Evolutionary conservation across 2,329 filamentous ascomycete genomes (phyloP).

Genomic region (Botryotinia calthae): DNA sequence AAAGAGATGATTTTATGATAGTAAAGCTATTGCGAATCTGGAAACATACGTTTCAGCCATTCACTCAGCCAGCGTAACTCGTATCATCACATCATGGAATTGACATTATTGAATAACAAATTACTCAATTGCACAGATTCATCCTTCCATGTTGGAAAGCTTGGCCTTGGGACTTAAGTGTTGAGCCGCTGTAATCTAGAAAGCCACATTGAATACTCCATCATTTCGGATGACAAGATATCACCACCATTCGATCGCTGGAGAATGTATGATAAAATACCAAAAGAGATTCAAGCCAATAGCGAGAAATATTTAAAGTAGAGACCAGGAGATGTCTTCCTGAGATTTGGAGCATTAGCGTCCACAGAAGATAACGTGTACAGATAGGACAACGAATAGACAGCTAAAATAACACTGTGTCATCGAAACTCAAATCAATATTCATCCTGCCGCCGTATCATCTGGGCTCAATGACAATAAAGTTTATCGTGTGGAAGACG

Average conservation of each 20-base stretch:
- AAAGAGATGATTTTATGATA: background rate
- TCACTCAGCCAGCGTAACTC: fast-evolving
- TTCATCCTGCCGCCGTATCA: background rate
- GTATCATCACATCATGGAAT: background rate
- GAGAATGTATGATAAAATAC: fast-evolving
- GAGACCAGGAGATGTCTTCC: background rate
- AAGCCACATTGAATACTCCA: background rate
- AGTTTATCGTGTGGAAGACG: background rate
- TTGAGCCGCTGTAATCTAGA: background rate
- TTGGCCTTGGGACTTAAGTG: background rate
- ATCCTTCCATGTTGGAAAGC: background rate
- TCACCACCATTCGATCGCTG: background rate
- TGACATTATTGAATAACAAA: background rate
- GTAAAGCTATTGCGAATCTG: background rate
- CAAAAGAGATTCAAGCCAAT: fast-evolving
- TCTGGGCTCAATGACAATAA: background rate
- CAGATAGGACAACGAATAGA: background rate
- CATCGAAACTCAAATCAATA: background rate
- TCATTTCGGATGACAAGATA: background rate
- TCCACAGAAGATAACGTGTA: background rate
- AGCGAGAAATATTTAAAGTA: background rate
- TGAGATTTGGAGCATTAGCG: background rate
- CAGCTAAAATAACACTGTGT: background rate
- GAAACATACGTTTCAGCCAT: background rate
- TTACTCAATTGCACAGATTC: background rate